A percentile compares a stretch with the other conserved stretches of the same genome.
phyloP scores from a whole-genome alignment of 306 rosid species.

The Rubus idaeus region DNA sequence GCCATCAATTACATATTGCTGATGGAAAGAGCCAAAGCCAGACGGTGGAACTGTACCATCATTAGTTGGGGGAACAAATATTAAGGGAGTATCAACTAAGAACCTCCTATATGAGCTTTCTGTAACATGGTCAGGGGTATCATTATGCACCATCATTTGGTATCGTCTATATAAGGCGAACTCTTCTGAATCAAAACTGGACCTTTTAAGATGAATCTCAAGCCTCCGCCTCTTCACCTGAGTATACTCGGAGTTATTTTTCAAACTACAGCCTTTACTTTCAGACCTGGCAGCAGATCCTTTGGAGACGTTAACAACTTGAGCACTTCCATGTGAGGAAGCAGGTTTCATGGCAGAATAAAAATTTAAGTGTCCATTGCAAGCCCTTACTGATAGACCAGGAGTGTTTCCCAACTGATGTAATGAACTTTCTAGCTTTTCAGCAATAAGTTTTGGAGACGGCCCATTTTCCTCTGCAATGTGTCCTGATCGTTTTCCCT shows the following conservation, averaged over 20 bases:
- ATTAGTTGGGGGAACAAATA: conserved; percentile 56
- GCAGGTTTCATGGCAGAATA: conserved; percentile 53
- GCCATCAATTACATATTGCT: conserved; percentile 83
- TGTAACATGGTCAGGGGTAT: conserved; percentile 57
- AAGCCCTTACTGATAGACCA: conserved; percentile 63
- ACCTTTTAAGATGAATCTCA: conserved; percentile 69
- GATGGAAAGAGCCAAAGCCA: conserved; percentile 99
- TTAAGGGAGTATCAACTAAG: conserved; percentile 82
- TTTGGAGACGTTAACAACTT: conserved; percentile 33
- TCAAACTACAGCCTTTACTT: conserved; percentile 37
- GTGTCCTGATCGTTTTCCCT: conserved; percentile 30
- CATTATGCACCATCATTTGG: conserved; percentile 80
- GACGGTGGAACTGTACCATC: conserved; percentile 78
- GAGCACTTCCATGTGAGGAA: conserved; percentile 37
- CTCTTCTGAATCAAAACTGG: conserved; percentile 84
- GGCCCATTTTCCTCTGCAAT: conserved; percentile 42
- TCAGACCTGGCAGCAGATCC: conserved; percentile 36
- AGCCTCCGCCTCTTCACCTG: conserved; percentile 52
- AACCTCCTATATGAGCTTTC: conserved; percentile 71
- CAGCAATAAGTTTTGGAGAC: conserved; percentile 61
- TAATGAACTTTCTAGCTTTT: conserved; percentile 57
- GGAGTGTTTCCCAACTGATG: conserved; percentile 37
- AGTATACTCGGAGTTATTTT: conserved; percentile 30
- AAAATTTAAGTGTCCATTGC: conserved; percentile 90
- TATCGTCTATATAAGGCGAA: conserved; percentile 65